Conservation (phyloP, 768 basidiomycete species). For the Mycena olivaceomarginata region DNA sequence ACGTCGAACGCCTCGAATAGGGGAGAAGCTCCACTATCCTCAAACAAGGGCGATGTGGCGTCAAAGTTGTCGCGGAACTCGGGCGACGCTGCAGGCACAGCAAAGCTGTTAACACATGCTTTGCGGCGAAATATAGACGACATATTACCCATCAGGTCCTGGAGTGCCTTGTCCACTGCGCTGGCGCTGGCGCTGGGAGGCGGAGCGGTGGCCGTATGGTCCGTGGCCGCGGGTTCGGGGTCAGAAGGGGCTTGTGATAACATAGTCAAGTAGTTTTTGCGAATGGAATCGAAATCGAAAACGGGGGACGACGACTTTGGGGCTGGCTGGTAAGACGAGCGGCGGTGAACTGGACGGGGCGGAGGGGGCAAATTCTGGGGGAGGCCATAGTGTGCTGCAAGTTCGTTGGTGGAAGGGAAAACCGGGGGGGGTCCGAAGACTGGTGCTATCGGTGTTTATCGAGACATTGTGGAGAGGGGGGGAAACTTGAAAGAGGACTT, state of each 20-base stretch:
- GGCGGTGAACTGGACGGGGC: slow-evolving; percentile 75
- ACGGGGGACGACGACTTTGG: slow-evolving; percentile 54
- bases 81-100: slow-evolving; percentile 38
- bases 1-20: slow-evolving; percentile 37
- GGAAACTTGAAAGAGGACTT: slow-evolving; percentile 75
- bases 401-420: slow-evolving; percentile 79
- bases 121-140: neutral
- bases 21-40: slow-evolving; percentile 31
- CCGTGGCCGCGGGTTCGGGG: slow-evolving; percentile 53
- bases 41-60: slow-evolving; percentile 34
- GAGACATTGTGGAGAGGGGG: slow-evolving; percentile 71
- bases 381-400: slow-evolving; percentile 88
- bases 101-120: neutral
- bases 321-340: slow-evolving; percentile 63
- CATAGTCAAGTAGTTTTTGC: slow-evolving; percentile 83
- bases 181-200: slow-evolving; percentile 19
- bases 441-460: slow-evolving; percentile 70
- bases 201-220: slow-evolving; percentile 46
- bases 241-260: slow-evolving; percentile 70
- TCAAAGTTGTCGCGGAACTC: slow-evolving; percentile 46
- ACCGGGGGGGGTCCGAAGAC: slow-evolving; percentile 83
- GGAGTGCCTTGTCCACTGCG: slow-evolving; percentile 36
- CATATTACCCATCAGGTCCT: slow-evolving; percentile 43
- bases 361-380: slow-evolving; percentile 82
- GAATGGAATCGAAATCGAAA: slow-evolving; percentile 70